Evolutionary conservation across 306 rosid genomes (phyloP), one percentile per base, ranked within the genome.

Genomic region (Cicer judaicum): DNA sequence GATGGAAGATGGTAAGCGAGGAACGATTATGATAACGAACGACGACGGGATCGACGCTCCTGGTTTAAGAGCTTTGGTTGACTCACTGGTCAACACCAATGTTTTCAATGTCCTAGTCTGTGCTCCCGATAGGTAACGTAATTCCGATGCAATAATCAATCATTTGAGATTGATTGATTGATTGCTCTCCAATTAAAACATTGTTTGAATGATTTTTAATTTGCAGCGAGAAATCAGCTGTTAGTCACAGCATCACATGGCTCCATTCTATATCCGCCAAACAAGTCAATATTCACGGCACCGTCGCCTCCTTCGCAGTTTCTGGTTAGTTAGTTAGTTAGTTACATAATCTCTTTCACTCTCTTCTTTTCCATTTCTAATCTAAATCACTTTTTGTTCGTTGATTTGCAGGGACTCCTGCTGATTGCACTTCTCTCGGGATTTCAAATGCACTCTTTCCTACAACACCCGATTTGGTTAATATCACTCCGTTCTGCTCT

Each of bases 21-120:
- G 89, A 1, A 86, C 96, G 73, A 80, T 94, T 72, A 68, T 94
- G 87, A 70, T 94, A 8, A 94, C 99, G 14, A 94, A 94, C 87
- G 99, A 94, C 84, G 99, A 94, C 38, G 99, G 99, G 16, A 92
- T 94, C 71, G 91, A 94, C 13, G 99, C 93, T 6, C 89, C 97
- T 9, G 99, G 99, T 7, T 86, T 94, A 10, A 87, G 85, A 76
- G 85, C 97, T 56, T 65, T 94, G 80, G 99, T 94, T 72, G 82
- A 76, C 2, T 89, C 78, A n/a, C 90, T 92, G 54, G 96, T 88
- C 70, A 75, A 82, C 80, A 42, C 96, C 50, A 76, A 71, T 59
- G 91, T 79, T 47, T 94, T 82, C 83, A 80, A 79, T 73, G 29
- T 94, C 61, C 88, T 75, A 55, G 97, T 94, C 44, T 94, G 93